Evolutionary conservation across 805 yeast species (phyloP).

Genomic region (Metschnikowia picachoensis): DNA sequence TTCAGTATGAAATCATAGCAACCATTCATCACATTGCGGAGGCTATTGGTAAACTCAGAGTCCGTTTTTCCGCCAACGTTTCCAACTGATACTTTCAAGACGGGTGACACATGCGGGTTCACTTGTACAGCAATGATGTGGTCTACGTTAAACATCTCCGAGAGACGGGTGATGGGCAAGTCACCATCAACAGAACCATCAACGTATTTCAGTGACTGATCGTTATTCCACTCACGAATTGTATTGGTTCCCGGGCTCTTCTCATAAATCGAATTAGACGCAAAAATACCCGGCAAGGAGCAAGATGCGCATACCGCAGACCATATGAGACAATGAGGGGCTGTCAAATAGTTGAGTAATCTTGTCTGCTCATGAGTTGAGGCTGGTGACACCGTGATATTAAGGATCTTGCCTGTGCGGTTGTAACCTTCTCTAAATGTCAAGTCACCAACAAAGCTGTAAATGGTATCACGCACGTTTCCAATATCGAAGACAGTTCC

Average conservation of each 20-base stretch:
- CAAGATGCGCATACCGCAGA: conserved; percentile 93
- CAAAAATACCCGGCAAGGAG: conserved; percentile 87
- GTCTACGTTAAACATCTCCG: conserved; percentile 96
- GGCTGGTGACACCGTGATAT: conserved; percentile 91
- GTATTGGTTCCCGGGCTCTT: conserved; percentile 71
- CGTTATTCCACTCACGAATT: conserved; percentile 77
- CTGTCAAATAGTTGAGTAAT: conserved; percentile 71
- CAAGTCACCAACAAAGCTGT: conserved; percentile 75
- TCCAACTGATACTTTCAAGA: conserved; percentile 63
- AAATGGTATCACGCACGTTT: conserved; percentile 70
- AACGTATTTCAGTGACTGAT: conserved; percentile 70
- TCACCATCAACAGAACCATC: conserved; percentile 97
- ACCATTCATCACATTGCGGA: conserved; percentile 50
- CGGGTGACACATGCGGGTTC: conserved; percentile 92
- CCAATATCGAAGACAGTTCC: conserved; percentile 87
- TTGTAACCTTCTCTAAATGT: conserved; percentile 94
- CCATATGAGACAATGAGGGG: conserved; percentile 80
- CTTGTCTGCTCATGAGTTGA: conserved; percentile 89
- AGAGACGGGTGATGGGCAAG: conserved; percentile 80
- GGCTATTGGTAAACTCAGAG: conserved; percentile 51
- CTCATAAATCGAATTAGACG: conserved; percentile 80
- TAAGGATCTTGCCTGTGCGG: conserved; percentile 87
- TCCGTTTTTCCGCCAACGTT: conserved; percentile 69
- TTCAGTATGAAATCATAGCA: conserved; percentile 57
- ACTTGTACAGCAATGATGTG: conserved; percentile 98